Base-by-base conservation (phyloP, 2,329 filamentous ascomycete species). In the Bipolaris victoriae region DNA sequence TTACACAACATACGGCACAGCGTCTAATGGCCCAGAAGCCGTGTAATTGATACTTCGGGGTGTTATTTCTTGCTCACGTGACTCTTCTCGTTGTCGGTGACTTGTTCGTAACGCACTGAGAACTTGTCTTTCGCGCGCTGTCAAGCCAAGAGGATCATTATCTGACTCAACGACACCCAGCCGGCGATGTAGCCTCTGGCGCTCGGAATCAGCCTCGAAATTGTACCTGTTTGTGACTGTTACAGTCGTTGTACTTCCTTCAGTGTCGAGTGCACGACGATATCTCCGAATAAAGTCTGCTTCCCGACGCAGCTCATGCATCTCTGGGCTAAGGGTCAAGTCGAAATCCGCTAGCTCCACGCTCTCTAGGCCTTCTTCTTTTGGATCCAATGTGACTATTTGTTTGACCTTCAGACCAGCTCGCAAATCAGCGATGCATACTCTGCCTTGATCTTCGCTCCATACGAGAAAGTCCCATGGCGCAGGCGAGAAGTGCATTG, bases 401-500 rank as follows among this genome's bases (percentile, higher is more conserved):
- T 95, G 91, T 44, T 88, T 86, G 49, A 86, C 82, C 45, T 83
- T 80, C 60, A 91, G 87, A 20, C 88, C 85, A 64, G 81, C 84
- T 29, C 90, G 84, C 48, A 91, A 78, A 74, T 95, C 91, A 5
- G 89, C 89, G 37, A 94, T 81, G 36, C 90, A 91, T 15, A 93
- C 82, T 54, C 87, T 83, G 3, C 89, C 90, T 61, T 90, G 88
- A 68, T 97, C 91, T 76, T 99, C 95, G 7, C 92, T 91, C 93
- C 95, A 98, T 6, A 96, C 90, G 39, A 99, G 80, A 16, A 99
- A 84, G 72, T 97, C 94, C 81, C 89, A 94, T 0, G 93, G 91
- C 1, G 90, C 90, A 0, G 94, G 93, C 4, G 91, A 92, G 73
- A 99, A 99, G 1, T 89, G 84, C 90, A 98, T 96, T 60, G 92